Evolutionary conservation across 2,329 filamentous ascomycete genomes (phyloP).

Genomic region (Hypomyces perniciosus): DNA sequence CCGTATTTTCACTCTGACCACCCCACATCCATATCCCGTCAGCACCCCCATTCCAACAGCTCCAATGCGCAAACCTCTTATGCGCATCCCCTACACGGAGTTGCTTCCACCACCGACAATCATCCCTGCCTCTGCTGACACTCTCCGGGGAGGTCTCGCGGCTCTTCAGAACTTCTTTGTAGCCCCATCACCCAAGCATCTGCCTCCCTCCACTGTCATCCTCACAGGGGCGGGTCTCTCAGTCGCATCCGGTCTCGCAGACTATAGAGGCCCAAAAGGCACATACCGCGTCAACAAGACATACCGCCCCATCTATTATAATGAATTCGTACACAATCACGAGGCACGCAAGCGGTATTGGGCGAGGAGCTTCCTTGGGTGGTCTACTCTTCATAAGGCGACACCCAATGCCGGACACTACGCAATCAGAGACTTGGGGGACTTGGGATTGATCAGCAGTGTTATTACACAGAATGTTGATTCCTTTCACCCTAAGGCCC

Average conservation of each 20-base stretch:
- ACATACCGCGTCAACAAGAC: conserved; percentile 89
- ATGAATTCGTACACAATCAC: conserved; percentile 78
- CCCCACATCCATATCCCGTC: neutral
- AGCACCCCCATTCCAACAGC: neutral
- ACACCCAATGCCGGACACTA: conserved; percentile 73
- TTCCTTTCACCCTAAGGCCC: conserved; percentile 77
- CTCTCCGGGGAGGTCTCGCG: conserved; percentile 65
- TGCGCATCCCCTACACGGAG: conserved; percentile 88
- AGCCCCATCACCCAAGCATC: conserved; percentile 45
- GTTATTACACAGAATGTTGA: conserved; percentile 97
- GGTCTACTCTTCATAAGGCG: conserved; percentile 75
- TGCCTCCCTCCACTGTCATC: conserved; percentile 43
- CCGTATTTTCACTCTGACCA: too few species aligned
- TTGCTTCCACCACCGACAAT: conserved; percentile 70
- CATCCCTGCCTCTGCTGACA: conserved; percentile 65
- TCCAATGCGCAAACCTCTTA: conserved; percentile 62
- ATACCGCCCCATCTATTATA: conserved; percentile 87
- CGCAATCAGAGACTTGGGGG: conserved; percentile 66
- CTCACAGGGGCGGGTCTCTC: conserved; percentile 85
- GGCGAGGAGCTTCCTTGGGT: conserved; percentile 90
- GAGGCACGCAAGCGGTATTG: conserved; percentile 89
- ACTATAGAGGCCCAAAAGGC: conserved; percentile 84
- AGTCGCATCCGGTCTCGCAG: conserved; percentile 84
- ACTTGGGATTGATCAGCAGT: conserved; percentile 63
- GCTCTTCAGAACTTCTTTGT: conserved; percentile 74